Conservation (phyloP, 177 flowering plant genomes). For the Telopea speciosissima region DNA sequence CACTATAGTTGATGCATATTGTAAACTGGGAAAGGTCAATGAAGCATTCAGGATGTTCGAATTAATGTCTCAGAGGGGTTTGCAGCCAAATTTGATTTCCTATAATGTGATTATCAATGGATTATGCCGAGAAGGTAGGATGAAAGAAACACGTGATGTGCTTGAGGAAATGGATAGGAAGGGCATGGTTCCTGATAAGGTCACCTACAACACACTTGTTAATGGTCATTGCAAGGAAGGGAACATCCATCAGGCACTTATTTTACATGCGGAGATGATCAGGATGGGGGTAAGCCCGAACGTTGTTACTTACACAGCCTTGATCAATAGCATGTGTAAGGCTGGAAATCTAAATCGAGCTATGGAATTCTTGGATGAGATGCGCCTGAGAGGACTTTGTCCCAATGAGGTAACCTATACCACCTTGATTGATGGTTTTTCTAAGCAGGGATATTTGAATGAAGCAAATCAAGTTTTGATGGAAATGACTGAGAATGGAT, state of each 20-base stretch:
- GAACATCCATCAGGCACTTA: neutral
- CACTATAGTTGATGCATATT: neutral
- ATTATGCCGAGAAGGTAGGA: neutral
- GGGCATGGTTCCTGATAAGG: neutral
- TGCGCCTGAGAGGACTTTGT: neutral
- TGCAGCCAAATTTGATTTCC: neutral
- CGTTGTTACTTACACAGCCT: neutral
- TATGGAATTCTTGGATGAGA: neutral
- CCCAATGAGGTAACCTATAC: neutral
- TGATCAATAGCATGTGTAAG: constrained; percentile 1
- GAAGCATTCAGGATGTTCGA: neutral
- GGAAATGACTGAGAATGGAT: neutral
- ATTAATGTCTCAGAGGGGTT: constrained; percentile 1
- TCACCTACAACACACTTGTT: neutral
- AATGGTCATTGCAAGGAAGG: neutral
- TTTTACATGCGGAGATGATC: neutral
- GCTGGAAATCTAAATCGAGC: neutral
- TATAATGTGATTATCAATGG: neutral
- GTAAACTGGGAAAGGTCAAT: neutral
- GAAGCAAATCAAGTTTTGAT: neutral
- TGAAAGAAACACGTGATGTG: neutral
- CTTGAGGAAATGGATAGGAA: neutral
- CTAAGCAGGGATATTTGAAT: neutral
- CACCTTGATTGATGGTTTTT: neutral
- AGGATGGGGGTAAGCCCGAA: neutral